Evolutionary conservation across 768 basidiomycete genomes (phyloP), one percentile per base, ranked within the genome.

Genomic region (Macrolepiota albuminosa): DNA sequence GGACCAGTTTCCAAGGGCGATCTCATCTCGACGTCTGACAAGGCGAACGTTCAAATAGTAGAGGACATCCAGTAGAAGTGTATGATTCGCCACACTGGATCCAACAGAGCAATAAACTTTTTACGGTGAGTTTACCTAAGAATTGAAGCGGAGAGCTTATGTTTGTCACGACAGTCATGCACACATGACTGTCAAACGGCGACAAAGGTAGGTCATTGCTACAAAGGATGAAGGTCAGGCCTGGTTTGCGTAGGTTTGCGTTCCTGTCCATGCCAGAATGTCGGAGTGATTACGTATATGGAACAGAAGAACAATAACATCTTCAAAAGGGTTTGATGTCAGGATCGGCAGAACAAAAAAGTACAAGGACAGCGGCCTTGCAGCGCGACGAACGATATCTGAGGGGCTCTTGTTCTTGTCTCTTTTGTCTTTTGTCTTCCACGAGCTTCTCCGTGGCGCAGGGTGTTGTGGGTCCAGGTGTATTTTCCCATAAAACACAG

Each of bases 401-500:
- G 53, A 18, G 40, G 26, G 34, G 53, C 31, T 59, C 62, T 67
- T 67, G 66, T 67, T 65, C 64, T 66, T 57, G 46, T 49, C 43
- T 29, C 33, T 33, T 36, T 2, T 49, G 57, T 63, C 64, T 70
- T 69, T 69, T 69, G 67, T 68, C 57, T 66, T 59, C 59, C 50
- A 21, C 52, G 57, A 48, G 48, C 40, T 63, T 62, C 56, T 57
- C 51, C 48, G 57, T 63, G 54, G 58, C 63, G 61, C 50, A 58
- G 36, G 43, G 6, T 18, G n/a, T 67, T 73, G 73, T 75, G 71
- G 71, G 74, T 73, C 72, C 72, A 69, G 43, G 51, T 62, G 48
- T 53, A 29, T 54, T 60, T 31, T 60, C 47, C 6, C 36, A 63
- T 69, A 69, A 68, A 68, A 67, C 61, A 37, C 39, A 50, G 26